Conservation (phyloP, 139 green algal species). For the Coelastrella sp. region DNA sequence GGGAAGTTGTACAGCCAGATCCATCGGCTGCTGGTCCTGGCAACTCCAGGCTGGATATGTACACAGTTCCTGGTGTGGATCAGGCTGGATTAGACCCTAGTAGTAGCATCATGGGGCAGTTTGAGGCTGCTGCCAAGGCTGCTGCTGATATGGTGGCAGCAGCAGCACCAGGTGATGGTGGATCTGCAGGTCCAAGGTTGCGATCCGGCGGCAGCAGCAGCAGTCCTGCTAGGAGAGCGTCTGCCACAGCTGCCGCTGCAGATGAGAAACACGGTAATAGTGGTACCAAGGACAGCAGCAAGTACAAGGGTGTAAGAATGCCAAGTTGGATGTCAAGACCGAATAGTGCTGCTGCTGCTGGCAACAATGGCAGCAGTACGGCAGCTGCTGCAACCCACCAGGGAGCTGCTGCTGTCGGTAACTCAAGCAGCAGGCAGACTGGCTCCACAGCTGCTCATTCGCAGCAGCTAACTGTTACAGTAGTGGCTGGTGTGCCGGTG, state of each 20-base stretch:
- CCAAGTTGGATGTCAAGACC: background rate
- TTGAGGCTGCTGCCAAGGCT: background rate
- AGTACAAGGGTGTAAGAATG: background rate
- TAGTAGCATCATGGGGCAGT: background rate
- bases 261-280: background rate
- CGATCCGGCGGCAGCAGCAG: background rate
- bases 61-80: background rate
- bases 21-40: background rate
- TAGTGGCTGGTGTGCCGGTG: background rate
- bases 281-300: background rate
- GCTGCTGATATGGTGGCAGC: background rate
- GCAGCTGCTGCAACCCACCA: background rate
- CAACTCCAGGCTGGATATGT: too few species aligned
- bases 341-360: background rate
- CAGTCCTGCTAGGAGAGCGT: background rate
- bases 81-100: background rate
- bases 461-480: too few species aligned
- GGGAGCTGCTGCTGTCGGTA: too few species aligned
- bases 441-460: too few species aligned
- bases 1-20: background rate
- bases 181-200: background rate
- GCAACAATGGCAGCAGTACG: background rate
- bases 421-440: too few species aligned
- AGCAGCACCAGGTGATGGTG: conserved; percentile 1
- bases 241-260: too few species aligned